Percentiles rank a stretch among this genome's conserved stretches.
phyloP scores from a whole-genome alignment of 768 basidiomycete genomes.

The Neoboletus brunneissimus region DNA sequence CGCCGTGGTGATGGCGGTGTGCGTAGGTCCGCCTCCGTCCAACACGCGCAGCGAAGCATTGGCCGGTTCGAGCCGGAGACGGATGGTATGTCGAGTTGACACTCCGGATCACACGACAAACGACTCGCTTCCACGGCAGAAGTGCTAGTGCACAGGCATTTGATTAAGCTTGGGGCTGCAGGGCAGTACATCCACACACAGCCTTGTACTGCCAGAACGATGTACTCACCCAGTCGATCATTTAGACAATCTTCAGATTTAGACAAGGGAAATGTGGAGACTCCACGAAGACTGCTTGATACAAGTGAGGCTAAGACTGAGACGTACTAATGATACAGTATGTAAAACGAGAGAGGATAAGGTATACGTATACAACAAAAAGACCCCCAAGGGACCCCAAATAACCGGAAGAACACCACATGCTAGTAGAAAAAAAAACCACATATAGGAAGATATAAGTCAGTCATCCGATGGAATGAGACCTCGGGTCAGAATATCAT shows the following conservation, averaged over 20 bases:
- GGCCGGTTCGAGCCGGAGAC: too few species aligned
- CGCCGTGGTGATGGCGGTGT: too few species aligned
- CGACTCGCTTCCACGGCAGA: too few species aligned
- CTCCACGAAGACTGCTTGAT: background rate
- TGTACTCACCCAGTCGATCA: background rate
- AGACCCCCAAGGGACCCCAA: background rate
- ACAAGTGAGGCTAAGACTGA: background rate
- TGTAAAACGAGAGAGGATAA: background rate
- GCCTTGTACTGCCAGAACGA: background rate
- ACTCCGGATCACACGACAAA: too few species aligned
- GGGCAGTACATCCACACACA: too few species aligned
- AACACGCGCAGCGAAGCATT: too few species aligned
- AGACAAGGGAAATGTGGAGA: background rate
- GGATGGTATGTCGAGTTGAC: too few species aligned
- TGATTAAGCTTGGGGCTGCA: too few species aligned
- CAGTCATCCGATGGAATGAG: conserved; percentile 27
- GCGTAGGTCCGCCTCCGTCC: too few species aligned
- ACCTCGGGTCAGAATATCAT: conserved; percentile 30
- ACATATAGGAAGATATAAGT: background rate
- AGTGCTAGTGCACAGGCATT: too few species aligned
- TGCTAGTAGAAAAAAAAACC: background rate
- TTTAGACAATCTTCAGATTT: background rate
- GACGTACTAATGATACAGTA: conserved; percentile 18
- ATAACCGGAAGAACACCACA: conserved; percentile 11
- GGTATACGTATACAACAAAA: background rate